Base-by-base conservation (phyloP, 139 green algal species). In the Chlamydomonas sp. region DNA sequence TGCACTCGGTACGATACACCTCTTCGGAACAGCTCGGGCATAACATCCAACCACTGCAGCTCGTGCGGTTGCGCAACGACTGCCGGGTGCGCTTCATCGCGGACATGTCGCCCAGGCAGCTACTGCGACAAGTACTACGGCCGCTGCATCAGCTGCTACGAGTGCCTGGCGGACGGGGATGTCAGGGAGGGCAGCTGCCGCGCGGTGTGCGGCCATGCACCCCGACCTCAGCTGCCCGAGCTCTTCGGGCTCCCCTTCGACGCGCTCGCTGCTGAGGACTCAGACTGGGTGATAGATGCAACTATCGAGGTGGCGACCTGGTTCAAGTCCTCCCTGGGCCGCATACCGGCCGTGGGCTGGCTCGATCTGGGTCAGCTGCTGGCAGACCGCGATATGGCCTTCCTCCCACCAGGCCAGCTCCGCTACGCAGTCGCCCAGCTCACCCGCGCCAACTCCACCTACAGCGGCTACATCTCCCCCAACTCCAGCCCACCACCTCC, bases 121-220 rank as follows among this genome's bases (percentile, higher is more conserved):
- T 85, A 64, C 80, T 78, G 67, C 80, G n/a, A 77, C 58, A 2
- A 3, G 18, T 62, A 31, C 63, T 15, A 8, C 16, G 16, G 58
- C 57, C 9, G 5, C 6, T 85, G 80, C 80, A 8, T 85, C 8
- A 67, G 31, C 80, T 85, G 80, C 67, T 85, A 85, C 67, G 80
- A 85, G 67, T 85, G 80, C 67, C 17, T 78, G 16, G 67, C 77
- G 16, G 80, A 85, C 67, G 67, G 12, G 12, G 79, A 84, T 63
- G 79, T 84, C n/a, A 31, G 63, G 9, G 79, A 68, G 63, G 63
- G 63, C n/a, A 73, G 62, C n/a, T 84, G 79, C 79, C 79, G 79
- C 31, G 7, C 7, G 5, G 31, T 58, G 10, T 84, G 79, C 63
- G 79, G 79, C 10, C 79, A 84, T 63, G 62, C 79, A 31, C 79